A percentile compares a stretch with the other conserved stretches of the same genome.
phyloP scores from a whole-genome alignment of 2,329 filamentous ascomycete species.

The Penicillium freii region DNA sequence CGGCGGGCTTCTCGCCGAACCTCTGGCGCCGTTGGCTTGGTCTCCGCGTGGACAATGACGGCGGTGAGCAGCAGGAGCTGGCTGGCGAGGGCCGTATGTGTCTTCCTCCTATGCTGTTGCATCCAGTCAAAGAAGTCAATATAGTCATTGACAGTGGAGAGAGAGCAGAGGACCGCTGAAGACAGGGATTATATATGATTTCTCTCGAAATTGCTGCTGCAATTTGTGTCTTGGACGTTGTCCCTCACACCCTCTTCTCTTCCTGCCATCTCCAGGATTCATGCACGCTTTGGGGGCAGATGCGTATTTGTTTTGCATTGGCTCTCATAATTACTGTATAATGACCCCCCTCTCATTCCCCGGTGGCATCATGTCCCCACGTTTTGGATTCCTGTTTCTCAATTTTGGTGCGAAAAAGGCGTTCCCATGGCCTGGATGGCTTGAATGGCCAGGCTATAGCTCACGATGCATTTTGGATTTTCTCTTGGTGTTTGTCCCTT shows the following conservation, averaged over 20 bases:
- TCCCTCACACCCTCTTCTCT: background rate
- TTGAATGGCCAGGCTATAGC: background rate
- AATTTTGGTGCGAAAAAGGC: conserved; percentile 9
- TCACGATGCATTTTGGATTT: conserved; percentile 8
- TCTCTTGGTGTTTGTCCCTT: background rate
- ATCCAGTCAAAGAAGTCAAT: conserved; percentile 79
- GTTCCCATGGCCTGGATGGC: background rate
- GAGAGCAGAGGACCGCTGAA: conserved; percentile 23
- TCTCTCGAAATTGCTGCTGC: background rate
- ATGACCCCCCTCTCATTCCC: conserved; percentile 4
- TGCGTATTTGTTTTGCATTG: background rate
- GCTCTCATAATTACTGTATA: conserved; percentile 4
- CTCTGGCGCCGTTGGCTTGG: conserved; percentile 86
- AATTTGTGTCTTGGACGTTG: background rate
- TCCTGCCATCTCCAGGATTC: background rate
- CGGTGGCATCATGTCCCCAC: conserved; percentile 1
- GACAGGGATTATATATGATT: background rate
- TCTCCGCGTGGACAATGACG: conserved; percentile 73
- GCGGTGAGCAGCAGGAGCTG: conserved; percentile 72
- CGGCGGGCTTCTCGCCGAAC: conserved; percentile 75
- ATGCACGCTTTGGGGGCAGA: conserved; percentile 2
- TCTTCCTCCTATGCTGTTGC: conserved; percentile 81
- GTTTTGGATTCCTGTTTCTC: conserved; percentile 4
- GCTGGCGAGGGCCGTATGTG: conserved; percentile 83
- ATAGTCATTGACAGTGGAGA: conserved; percentile 45